Base-by-base conservation (phyloP, 129 eudicot genomes). In the Silybum marianum region DNA sequence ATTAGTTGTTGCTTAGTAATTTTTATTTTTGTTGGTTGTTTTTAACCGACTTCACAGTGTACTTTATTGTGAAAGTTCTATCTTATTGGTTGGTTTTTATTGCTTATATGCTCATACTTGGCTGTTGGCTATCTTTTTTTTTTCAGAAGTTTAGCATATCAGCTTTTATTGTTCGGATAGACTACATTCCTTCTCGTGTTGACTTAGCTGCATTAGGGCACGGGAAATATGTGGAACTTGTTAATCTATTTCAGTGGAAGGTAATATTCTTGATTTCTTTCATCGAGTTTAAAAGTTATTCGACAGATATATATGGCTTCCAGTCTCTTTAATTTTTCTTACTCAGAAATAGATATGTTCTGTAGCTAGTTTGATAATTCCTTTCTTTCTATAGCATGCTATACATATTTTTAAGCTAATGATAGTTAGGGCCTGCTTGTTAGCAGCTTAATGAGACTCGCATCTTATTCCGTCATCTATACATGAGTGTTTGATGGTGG, bases 211-310 rank as follows among this genome's bases (percentile, higher is more conserved):
- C 98, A 62, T 74, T 95, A 83, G 90, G 99, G 78, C 93, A 92
- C 39, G 98, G 99, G 78, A 95, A 91, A 84, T 95, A 89, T 81
- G 99, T 91, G 83, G 98, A 95, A 78, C 97, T 95, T 85, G 98
- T 93, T 51, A 95, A 95, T 85, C 90, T 93, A 16, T 93, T 90
- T 80, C 95, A 95, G 10, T 95, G 99, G 99, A 95, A 93, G 99
- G 99, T 95, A 85, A 73, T 48, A 34, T 77, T 75, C 67, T 67
- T 44, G 19, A 65, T 71, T 80, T 77, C 58, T 62, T 3, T 42
- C 13, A 19, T 74, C 23, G 9, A 74, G 39, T 24, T 44, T 23
- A 62, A 62, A 7, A 62, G 68, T 62, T 62, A 62, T n/a, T 6
- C 13, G n/a, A 48, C 62, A 48, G 62, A 16, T 46, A 12, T 11